Base-by-base conservation (phyloP, 2,329 filamentous ascomycete species). In the Ophiostoma piceae region DNA sequence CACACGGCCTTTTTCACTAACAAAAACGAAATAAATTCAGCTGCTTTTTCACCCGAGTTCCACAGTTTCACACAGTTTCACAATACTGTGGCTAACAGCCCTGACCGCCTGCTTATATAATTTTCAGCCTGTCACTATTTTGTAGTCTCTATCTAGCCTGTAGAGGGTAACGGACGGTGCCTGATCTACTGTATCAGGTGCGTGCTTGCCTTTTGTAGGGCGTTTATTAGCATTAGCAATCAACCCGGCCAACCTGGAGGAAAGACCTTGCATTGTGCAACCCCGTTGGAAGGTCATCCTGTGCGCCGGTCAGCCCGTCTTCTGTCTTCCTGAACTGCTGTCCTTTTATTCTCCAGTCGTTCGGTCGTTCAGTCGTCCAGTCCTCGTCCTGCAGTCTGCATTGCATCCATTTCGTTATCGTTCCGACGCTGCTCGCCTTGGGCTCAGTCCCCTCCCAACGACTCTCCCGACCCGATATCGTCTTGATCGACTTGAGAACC, bases 91-190 rank as follows among this genome's bases (percentile, higher is more conserved):
- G 67, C 57, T 14, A 32, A 32, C 57, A 62, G 60, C 57, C 41
- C 57, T 62, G 26, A 62, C 57, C 22, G 60, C 57, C 41, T 69
- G 70, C 70, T 71, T 71, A 71, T 60, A 47, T 71, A 71, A 71
- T 68, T 69, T 67, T 71, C 54, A 57, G 67, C 65, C 67, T 9
- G 60, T 57, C 51, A 32, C 66, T 19, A 47, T 16, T 47, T 14
- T 5, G 14, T 47, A 19, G 41, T 47, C 5, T 47, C 1, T n/a
- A 47, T 16, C 19, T 12, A 19, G 26, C 26, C 26, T 8, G 35
- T 35, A 35, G 2, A 35, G 35, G 35, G 35, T 35, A 35, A 35
- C 35, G 5, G 16, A 16, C 43, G 43, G 43, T 47, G 51, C 51
- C 22, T 26, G 22, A 8, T 22, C 37, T 39, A 37, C 57, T 67